Conservation (phyloP, 1,139 yeast genomes). For the Suhomyces anneliseae region DNA sequence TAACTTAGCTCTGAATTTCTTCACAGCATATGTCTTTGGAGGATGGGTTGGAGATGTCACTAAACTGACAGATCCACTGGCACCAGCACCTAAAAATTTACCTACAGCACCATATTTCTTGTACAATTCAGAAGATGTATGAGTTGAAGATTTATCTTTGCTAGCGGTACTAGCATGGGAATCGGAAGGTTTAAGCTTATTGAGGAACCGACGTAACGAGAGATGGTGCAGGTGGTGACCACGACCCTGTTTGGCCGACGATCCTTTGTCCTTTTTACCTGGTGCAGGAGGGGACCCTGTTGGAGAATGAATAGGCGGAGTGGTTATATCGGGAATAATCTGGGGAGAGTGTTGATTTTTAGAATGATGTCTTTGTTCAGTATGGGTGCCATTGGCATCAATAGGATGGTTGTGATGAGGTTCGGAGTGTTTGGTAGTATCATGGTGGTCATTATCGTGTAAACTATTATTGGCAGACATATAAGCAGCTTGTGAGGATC, state of each 20-base stretch:
- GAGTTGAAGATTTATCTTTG: conserved; percentile 2
- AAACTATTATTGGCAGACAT: background rate
- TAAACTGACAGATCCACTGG: conserved; percentile 72
- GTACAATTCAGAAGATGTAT: conserved; percentile 15
- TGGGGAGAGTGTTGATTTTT: background rate
- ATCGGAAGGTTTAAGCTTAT: conserved; percentile 32
- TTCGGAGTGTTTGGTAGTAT: background rate
- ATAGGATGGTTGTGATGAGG: background rate
- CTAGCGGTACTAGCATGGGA: background rate
- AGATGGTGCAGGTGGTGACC: conserved; percentile 25
- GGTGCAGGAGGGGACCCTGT: background rate
- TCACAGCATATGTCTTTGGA: conserved; percentile 58
- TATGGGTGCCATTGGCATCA: no score
- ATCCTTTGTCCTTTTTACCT: conserved; percentile 1
- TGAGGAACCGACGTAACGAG: conserved; percentile 40
- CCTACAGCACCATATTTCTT: conserved; percentile 62
- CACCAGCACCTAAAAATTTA: conserved; percentile 67
- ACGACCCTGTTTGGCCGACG: background rate
- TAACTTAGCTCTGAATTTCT: conserved; percentile 59
- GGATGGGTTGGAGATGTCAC: conserved; percentile 51
- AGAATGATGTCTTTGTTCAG: no score
- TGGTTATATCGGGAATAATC: background rate
- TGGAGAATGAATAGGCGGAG: conserved; percentile 1
- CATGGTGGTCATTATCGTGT: background rate
- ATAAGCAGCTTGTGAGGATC: background rate